A percentile compares a stretch with the other conserved stretches of the same genome.
phyloP scores from a whole-genome alignment of 2,329 filamentous ascomycete species.

The Blumeria hordei region DNA sequence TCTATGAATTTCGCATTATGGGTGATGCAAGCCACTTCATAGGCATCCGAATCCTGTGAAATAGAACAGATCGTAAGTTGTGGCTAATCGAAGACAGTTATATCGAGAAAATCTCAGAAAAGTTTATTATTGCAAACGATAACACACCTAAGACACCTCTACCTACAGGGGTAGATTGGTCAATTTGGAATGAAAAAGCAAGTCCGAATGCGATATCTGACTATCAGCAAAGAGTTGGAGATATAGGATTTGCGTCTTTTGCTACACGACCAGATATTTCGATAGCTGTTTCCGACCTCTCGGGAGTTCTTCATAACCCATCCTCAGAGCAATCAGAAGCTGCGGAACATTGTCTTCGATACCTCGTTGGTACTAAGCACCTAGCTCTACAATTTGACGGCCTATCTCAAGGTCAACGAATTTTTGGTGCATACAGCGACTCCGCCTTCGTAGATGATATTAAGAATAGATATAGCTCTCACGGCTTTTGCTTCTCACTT shows the following conservation, averaged over 20 bases:
- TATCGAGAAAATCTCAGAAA: conserved; percentile 1
- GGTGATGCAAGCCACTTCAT: neutral
- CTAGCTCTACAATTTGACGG: neutral
- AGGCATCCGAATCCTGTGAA: neutral
- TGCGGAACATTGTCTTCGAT: neutral
- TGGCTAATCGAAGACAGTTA: conserved; percentile 1
- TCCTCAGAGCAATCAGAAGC: neutral
- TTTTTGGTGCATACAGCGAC: neutral
- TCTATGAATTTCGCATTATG: neutral
- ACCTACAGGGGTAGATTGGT: neutral
- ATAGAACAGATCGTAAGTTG: neutral
- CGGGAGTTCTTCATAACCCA: too few relatives aligned
- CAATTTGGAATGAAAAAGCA: neutral
- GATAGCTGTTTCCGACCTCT: too few relatives aligned
- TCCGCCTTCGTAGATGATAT: neutral
- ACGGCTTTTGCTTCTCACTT: neutral
- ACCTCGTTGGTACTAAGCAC: neutral
- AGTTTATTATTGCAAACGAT: neutral
- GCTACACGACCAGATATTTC: too few relatives aligned
- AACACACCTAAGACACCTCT: neutral
- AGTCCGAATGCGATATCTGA: too few relatives aligned
- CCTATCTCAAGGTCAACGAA: neutral
- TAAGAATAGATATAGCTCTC: neutral
- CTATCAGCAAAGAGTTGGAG: too few relatives aligned
- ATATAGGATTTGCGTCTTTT: too few relatives aligned